Conservation (phyloP, 305 asterid genomes). For the Fraxinus velutina region DNA sequence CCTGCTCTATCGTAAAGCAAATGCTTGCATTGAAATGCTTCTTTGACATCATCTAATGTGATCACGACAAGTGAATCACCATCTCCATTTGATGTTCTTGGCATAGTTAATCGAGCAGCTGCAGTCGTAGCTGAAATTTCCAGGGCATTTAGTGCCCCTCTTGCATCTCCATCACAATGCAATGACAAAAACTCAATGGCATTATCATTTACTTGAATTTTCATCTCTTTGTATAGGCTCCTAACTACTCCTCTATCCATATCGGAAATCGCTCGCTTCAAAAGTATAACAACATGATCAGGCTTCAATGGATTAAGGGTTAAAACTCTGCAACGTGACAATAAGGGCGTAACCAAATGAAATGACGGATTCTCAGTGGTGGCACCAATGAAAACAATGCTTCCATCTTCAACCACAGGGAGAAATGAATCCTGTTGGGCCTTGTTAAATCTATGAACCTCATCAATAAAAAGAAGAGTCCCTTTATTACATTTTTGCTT, state of each 20-base stretch:
- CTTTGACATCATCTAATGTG: conserved; percentile 44
- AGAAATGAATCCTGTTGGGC: conserved; percentile 82
- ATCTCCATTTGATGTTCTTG: background rate
- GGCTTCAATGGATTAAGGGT: conserved; percentile 49
- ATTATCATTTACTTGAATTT: conserved; percentile 35
- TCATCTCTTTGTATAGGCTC: background rate
- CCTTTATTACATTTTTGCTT: conserved; percentile 30
- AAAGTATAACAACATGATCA: conserved; percentile 32
- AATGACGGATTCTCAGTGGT: conserved; percentile 93
- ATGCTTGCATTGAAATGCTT: conserved; percentile 78
- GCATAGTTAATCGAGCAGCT: conserved; percentile 19
- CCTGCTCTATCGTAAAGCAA: conserved; percentile 71
- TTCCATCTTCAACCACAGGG: conserved; percentile 84
- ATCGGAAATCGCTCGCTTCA: conserved; percentile 49
- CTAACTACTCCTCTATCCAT: conserved; percentile 36
- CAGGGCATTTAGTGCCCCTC: conserved; percentile 70
- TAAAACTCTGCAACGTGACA: conserved; percentile 77
- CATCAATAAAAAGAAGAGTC: conserved; percentile 75
- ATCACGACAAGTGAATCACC: conserved; percentile 4
- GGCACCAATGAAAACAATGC: conserved; percentile 78
- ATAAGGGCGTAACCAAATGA: conserved; percentile 70
- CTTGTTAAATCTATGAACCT: conserved; percentile 89
- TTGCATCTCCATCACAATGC: conserved; percentile 81
- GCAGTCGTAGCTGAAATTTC: conserved; percentile 66
- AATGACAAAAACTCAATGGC: conserved; percentile 50